A percentile compares a stretch with the other conserved stretches of the same genome.
phyloP scores from a whole-genome alignment of 257 asterid species.

The Plantago elongata region DNA sequence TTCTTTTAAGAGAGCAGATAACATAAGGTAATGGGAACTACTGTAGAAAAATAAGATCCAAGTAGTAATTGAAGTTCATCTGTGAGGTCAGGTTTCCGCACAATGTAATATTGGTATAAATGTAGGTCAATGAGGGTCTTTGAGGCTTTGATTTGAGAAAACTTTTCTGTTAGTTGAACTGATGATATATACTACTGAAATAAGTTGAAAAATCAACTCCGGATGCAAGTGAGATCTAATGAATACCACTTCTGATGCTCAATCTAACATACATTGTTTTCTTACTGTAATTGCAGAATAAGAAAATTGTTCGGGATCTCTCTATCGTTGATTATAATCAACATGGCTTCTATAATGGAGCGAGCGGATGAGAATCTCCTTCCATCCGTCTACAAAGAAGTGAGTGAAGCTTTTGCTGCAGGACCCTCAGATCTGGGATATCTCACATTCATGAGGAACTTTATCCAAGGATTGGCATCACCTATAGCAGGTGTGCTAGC shows the following conservation, averaged over 20 bases:
- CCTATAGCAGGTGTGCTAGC: conserved; percentile 88
- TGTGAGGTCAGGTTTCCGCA: no score
- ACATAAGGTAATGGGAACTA: not conserved
- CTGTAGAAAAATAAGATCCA: not conserved
- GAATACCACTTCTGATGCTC: no score
- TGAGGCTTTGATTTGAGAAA: no score
- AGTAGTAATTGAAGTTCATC: not conserved
- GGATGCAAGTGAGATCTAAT: no score
- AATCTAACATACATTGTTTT: no score
- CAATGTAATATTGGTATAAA: no score
- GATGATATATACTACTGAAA: no score
- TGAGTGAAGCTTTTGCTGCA: conserved; percentile 85
- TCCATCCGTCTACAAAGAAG: conserved; percentile 98
- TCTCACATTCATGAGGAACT: conserved; percentile 78
- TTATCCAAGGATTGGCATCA: conserved; percentile 85
- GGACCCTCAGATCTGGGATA: conserved; percentile 98
- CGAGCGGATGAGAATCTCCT: conserved; percentile 99
- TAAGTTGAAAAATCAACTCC: no score
- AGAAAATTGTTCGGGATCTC: conserved; percentile 72
- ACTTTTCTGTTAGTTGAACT: no score
- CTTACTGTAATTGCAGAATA: conserved; percentile 33
- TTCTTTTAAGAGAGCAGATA: not conserved
- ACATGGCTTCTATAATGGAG: conserved; percentile 98
- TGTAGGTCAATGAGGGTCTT: no score
- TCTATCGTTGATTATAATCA: conserved; percentile 74